Percentiles rank a stretch among this genome's conserved stretches.
phyloP scores from a whole-genome alignment of 345 rosid species.

The Corchorus olitorius region DNA sequence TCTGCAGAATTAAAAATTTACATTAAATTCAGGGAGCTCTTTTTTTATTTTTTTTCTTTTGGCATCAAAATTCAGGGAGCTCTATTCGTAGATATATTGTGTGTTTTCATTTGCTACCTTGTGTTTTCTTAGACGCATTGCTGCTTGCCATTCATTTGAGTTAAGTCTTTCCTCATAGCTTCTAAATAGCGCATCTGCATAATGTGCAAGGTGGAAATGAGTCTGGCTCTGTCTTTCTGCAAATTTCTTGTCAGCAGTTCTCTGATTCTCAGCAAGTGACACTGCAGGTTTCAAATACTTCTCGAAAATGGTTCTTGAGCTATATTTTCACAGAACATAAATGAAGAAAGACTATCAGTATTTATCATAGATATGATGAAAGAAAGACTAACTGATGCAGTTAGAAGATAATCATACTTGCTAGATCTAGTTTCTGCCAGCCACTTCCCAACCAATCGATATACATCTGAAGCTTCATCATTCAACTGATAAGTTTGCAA shows the following conservation, averaged over 20 bases:
- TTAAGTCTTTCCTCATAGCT: constrained; percentile 86
- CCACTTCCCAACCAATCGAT: constrained; percentile 95
- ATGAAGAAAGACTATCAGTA: constrained; percentile 19
- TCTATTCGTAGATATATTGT: background rate
- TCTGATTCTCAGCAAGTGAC: constrained; percentile 64
- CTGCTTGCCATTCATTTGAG: constrained; percentile 98
- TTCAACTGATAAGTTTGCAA: constrained; percentile 58
- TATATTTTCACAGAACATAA: constrained; percentile 35
- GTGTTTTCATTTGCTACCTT: constrained; percentile 49
- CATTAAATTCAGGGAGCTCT: background rate
- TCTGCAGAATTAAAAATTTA: constrained; percentile 40
- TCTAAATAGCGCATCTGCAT: constrained; percentile 88
- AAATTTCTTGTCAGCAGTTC: constrained; percentile 54
- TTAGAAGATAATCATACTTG: constrained; percentile 51
- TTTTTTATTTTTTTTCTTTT: too few relatives aligned
- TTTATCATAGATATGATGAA: constrained; percentile 15
- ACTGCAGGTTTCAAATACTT: constrained; percentile 93
- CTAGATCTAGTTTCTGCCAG: constrained; percentile 97
- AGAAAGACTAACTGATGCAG: constrained; percentile 19
- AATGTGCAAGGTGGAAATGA: constrained; percentile 92
- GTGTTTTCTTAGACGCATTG: constrained; percentile 83
- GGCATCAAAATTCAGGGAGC: constrained; percentile 5
- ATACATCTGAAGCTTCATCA: constrained; percentile 72
- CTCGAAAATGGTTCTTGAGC: constrained; percentile 93
- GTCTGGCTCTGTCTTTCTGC: constrained; percentile 75